A percentile compares a stretch with the other conserved stretches of the same genome.
Evolutionary conservation across 306 rosid genomes (phyloP).

Genomic region (Cajanus cajan): DNA sequence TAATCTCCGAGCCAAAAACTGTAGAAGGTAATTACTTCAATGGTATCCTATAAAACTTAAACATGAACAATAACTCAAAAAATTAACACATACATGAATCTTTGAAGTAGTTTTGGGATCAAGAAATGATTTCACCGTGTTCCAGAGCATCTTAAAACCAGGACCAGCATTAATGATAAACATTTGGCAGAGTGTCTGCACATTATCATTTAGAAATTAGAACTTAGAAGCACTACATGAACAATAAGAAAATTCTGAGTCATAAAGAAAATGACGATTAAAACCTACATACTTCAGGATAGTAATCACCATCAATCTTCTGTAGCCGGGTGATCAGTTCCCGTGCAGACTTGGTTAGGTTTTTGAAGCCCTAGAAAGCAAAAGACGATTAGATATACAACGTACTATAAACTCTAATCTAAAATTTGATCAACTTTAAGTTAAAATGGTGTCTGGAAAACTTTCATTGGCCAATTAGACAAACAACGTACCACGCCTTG

Average conservation of each 20-base stretch:
- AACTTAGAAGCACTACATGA: background rate
- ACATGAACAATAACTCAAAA: background rate
- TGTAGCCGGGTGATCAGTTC: constrained; percentile 72
- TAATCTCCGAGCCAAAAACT: constrained; percentile 13
- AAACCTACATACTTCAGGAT: constrained; percentile 76
- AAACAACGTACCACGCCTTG: constrained; percentile 73
- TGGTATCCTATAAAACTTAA: background rate
- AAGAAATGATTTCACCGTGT: constrained; percentile 73
- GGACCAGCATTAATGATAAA: constrained; percentile 90
- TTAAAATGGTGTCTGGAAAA: background rate
- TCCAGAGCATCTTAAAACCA: constrained; percentile 88
- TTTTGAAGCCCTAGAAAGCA: constrained; percentile 69
- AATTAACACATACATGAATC: constrained; percentile 67
- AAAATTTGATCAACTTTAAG: background rate
- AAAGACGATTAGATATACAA: background rate
- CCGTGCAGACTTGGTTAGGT: constrained; percentile 71
- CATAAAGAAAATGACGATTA: background rate
- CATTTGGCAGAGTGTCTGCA: constrained; percentile 82
- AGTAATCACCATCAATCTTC: constrained; percentile 86
- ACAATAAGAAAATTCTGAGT: constrained; percentile 15
- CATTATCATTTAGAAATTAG: constrained; percentile 16
- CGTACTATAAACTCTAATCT: constrained; percentile 5
- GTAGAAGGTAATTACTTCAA: background rate
- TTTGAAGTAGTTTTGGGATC: constrained; percentile 80
- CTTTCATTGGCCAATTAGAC: background rate